A percentile compares a stretch with the other conserved stretches of the same genome.
Conservation (phyloP, 1,139 yeast genomes). For the Debaryomycetaceae sp. region DNA sequence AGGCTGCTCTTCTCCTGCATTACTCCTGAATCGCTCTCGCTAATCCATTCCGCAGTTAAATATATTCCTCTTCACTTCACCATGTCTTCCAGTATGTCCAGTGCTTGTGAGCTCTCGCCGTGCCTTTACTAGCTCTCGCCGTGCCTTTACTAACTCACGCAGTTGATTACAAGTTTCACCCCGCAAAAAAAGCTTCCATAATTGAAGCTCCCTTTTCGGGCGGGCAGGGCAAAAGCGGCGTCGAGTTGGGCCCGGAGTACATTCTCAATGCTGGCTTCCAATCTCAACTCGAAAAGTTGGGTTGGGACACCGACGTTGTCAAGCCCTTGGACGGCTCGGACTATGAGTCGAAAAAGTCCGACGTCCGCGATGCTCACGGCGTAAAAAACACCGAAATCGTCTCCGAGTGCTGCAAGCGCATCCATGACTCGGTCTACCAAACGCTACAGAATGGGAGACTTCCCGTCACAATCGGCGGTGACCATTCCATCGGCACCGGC, state of each 20-base stretch:
- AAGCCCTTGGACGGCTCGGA: constrained; percentile 47
- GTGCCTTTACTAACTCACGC: constrained; percentile 2
- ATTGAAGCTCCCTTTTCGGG: constrained; percentile 88
- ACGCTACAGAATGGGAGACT: constrained; percentile 42
- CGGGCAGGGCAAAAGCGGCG: constrained; percentile 94
- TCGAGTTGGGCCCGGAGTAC: constrained; percentile 85
- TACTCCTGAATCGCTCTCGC: too few species aligned
- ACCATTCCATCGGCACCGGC: constrained; percentile 93
- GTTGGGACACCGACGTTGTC: constrained; percentile 55
- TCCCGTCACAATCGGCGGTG: constrained; percentile 90
- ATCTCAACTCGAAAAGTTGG: constrained; percentile 49
- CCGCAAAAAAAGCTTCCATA: constrained; percentile 46
- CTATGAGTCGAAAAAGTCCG: constrained; percentile 28
- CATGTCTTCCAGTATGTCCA: constrained; percentile 6
- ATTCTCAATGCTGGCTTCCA: constrained; percentile 64
- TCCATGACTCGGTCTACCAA: constrained; percentile 49
- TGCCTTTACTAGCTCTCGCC: constrained; percentile 2
- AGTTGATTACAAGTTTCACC: constrained; percentile 37
- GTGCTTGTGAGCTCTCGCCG: background rate
- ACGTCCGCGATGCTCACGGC: constrained; percentile 37
- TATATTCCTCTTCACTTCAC: constrained; percentile 1
- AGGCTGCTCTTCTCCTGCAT: too few species aligned
- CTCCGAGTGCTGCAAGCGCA: constrained; percentile 54
- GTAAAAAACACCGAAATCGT: constrained; percentile 75
- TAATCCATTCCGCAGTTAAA: constrained; percentile 1